Conservation (phyloP, 768 basidiomycete genomes). For the Kwoniella botswanensis region DNA sequence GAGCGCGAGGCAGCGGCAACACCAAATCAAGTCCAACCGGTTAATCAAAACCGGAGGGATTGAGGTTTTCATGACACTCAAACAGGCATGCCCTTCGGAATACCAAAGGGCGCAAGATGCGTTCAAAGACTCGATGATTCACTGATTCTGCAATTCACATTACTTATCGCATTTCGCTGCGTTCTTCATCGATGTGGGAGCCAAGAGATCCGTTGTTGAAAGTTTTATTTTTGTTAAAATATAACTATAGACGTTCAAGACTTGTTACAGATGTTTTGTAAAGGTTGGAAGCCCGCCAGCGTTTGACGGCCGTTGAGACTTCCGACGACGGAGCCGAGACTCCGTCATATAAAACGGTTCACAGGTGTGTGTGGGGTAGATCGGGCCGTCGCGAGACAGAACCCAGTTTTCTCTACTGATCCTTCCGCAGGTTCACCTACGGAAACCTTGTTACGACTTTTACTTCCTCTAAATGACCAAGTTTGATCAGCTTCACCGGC, state of each 20-base stretch:
- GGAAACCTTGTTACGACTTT: conserved; percentile 82
- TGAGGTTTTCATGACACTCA: conserved; percentile 66
- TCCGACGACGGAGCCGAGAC: not conserved
- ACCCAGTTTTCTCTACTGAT: conserved; percentile 62
- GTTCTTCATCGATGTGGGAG: conserved; percentile 80
- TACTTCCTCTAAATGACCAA: conserved; percentile 85
- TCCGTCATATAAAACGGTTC: conserved; percentile 5
- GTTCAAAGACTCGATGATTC: conserved; percentile 84
- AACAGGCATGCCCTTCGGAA: conserved; percentile 70
- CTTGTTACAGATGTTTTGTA: conserved; percentile 16
- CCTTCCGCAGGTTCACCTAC: conserved; percentile 82
- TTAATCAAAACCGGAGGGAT: conserved; percentile 39
- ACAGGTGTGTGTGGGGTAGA: conserved; percentile 59
- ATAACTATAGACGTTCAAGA: conserved; percentile 28
- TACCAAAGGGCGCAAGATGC: conserved; percentile 78
- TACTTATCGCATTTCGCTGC: conserved; percentile 80
- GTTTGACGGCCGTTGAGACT: conserved; percentile 2
- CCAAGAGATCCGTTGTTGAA: conserved; percentile 75
- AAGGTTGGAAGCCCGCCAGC: conserved; percentile 4
- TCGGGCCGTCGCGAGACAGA: conserved; percentile 37
- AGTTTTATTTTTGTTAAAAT: conserved; percentile 60
- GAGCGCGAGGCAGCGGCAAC: conserved; percentile 31
- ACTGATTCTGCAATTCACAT: conserved; percentile 83
- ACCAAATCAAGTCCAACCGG: conserved; percentile 38
- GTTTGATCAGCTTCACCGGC: conserved; percentile 73